Evolutionary conservation across 176 grass and related monocot genomes (phyloP).

Genomic region (Oryza rufipogon): DNA sequence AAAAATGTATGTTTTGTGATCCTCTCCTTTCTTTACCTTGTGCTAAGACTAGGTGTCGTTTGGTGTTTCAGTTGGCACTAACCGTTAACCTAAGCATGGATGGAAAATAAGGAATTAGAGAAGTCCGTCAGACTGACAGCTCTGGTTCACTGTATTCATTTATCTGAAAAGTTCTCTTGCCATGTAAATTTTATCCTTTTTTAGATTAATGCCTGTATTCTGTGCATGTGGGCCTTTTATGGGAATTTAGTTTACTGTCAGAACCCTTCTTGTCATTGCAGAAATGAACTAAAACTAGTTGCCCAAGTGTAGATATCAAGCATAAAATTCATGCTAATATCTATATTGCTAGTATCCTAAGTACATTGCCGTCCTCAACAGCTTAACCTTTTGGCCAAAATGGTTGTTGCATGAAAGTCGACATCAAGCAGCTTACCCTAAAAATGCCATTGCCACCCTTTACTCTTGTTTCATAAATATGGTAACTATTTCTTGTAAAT

Average conservation of each 20-base stretch:
- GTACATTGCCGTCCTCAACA: too few species aligned
- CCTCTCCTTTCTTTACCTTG: not conserved
- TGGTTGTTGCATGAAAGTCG: too few species aligned
- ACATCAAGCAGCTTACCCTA: not conserved
- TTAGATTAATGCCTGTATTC: not conserved
- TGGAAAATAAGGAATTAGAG: slow-evolving; percentile 16
- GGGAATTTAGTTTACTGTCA: not conserved
- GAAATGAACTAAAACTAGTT: not conserved
- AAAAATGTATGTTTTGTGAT: slow-evolving; percentile 12
- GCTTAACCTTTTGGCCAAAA: too few species aligned
- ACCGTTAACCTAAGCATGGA: slow-evolving; percentile 5
- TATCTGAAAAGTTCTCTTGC: not conserved
- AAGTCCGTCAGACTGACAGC: slow-evolving; percentile 3
- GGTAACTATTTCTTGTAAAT: slow-evolving; percentile 16
- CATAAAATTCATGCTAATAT: not conserved
- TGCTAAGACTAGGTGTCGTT: not conserved
- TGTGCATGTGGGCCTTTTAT: not conserved
- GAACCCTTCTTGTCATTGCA: slow-evolving; percentile 11
- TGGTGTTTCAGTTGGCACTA: slow-evolving; percentile 20
- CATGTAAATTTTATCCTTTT: slow-evolving; percentile 23
- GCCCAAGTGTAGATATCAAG: not conserved
- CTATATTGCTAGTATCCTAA: not conserved
- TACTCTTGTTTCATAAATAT: slow-evolving; percentile 20
- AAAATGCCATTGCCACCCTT: slow-evolving; percentile 2
- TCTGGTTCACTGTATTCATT: slow-evolving; percentile 20